Evolutionary conservation across 2,329 filamentous ascomycete genomes (phyloP), one percentile per base, ranked within the genome.

Genomic region (Claviceps pazoutovae): DNA sequence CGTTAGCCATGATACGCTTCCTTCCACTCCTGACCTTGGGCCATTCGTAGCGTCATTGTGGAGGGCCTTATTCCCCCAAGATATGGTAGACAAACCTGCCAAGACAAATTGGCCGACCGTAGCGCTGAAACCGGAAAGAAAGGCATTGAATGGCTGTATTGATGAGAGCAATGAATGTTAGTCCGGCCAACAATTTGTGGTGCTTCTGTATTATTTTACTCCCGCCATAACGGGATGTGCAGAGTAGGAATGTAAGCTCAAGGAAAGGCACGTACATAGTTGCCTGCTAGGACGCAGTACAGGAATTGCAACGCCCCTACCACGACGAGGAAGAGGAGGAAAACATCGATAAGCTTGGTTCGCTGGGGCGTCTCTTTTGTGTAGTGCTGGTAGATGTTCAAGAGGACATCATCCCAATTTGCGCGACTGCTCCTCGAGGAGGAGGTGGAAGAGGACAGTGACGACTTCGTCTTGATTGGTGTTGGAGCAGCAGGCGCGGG

Each of bases 101-200:
- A 98, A 80, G 56, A 98, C 93, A 67, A 98, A 98, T 67, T 98
- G 93, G 56, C 93, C 93, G 56, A 98, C 91, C 1, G 91, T 93
- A 16, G 91, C 88, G 55, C 82, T 83, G 74, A 98, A 98, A 47
- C 93, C 94, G 36, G 90, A 88, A 36, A 98, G 81, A 74, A 98
- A 98, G 57, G 94, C 93, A 68, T 98, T 98, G 77, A 98, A 98
- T 9, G 93, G 93, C 91, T 97, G 53, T 7, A 17, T 38, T 21
- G 17, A 17, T 17, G 4, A 11, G 13, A 9, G 19, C 9, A 38
- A 34, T n/a, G 47, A 9, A 2, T 2, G 50, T 62, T 55, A 66
- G 59, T 37, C 53, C 5, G 14, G 14, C 30, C 9, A 34, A 8
- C 6, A 23, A 26, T 48, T 21, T 21, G 7, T 17, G 16, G 8